phyloP scores from a whole-genome alignment of 2,329 filamentous ascomycete genomes.

The Diaporthe helianthi region DNA sequence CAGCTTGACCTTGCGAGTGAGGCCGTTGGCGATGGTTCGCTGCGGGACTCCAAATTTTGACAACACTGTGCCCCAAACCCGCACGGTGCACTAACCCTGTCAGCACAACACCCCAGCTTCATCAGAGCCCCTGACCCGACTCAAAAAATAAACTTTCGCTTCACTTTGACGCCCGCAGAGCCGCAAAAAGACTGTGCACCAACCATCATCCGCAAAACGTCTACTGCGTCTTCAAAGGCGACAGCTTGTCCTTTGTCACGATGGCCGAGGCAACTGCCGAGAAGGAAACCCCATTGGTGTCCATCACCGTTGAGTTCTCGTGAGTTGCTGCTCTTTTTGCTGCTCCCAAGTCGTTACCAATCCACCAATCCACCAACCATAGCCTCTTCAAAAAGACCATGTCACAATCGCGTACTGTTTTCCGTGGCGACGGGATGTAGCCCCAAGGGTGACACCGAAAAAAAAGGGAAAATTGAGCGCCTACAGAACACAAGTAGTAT shows the following conservation, averaged over 20 bases:
- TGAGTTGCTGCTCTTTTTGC: constrained; percentile 45
- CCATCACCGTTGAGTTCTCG: constrained; percentile 67
- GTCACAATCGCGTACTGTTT: neutral
- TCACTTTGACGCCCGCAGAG: constrained; percentile 31
- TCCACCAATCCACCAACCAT: neutral
- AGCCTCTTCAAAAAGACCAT: constrained; percentile 1
- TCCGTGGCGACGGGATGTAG: neutral
- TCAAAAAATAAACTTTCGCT: constrained; percentile 31
- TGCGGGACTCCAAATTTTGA: constrained; percentile 30
- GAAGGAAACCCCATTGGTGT: constrained; percentile 45
- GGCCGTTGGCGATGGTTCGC: constrained; percentile 11
- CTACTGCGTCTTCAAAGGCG: neutral
- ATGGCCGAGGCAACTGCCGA: constrained; percentile 23
- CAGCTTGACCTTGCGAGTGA: constrained; percentile 7
- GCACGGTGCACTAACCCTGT: constrained; percentile 28
- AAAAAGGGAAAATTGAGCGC: neutral
- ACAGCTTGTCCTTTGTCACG: neutral
- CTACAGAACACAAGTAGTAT: neutral
- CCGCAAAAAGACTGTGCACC: constrained; percentile 20
- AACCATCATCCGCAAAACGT: neutral
- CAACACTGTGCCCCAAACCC: constrained; percentile 16
- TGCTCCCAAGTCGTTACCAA: neutral
- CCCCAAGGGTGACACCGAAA: constrained; percentile 5
- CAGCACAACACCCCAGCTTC: neutral
- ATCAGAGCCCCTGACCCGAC: neutral